Base-by-base conservation (phyloP, 768 basidiomycete species). In the Leccinellum rugosiceps region DNA sequence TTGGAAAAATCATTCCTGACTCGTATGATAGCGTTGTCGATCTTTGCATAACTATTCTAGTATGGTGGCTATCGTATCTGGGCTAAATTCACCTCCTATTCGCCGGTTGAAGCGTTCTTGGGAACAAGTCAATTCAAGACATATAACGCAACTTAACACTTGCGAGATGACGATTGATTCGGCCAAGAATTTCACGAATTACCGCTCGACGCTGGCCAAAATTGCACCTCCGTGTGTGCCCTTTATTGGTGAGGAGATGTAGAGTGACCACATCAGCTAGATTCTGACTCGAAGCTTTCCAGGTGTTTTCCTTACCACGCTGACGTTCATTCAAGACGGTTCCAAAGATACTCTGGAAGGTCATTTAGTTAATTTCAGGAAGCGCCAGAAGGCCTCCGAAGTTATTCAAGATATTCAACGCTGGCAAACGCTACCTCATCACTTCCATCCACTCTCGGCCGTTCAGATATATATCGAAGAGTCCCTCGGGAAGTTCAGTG, bases 321-420 rank as follows among this genome's bases (percentile, higher is more conserved):
- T 98, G 59, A 95, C 94, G n/a, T 98, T 98, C 74, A 96, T 97
- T 69, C 93, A 97, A 74, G 97, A 98, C 64, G 97, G 96, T 9
- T 94, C 92, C 67, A 88, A 89, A 51, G 92, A 98, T 76, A 84
- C 80, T 63, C 77, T 97, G 10, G 81, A 81, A 17, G 88, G 85
- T 8, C 81, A 83, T 55, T 77, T 96, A 61, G 87, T 98, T 75
- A 98, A 98, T 76, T 98, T 98, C 77, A 85, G 87, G 68, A 99
- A 99, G 74, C 89, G 96, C 17, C 88, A 92, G 65, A 92, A 92
- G 74, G 87, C 94, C 0, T 93, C 94, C n/a, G 95, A 97, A 68
- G 91, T 98, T 64, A 93, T 99, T 65, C 86, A 87, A 61, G 94
- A 98, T 71, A 98, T 99, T 71, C 92, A 97, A 70, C 88, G 92